phyloP scores from a whole-genome alignment of 2,329 filamentous ascomycete genomes.

The Leptosphaerulina australis region DNA sequence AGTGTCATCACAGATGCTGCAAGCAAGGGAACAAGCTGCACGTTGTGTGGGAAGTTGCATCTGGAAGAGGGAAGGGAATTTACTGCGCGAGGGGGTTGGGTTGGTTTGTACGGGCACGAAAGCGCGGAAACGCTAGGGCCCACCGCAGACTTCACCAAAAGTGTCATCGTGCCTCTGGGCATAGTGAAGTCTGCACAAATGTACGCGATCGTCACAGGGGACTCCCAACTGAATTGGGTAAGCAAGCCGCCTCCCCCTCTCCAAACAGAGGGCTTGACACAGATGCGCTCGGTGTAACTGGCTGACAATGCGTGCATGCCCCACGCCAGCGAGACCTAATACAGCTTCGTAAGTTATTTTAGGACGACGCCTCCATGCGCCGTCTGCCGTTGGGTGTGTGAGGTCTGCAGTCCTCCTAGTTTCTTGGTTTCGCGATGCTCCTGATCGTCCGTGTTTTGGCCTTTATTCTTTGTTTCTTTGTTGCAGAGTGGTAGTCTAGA shows the following conservation, averaged over 20 bases:
- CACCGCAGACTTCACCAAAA: slow-evolving; percentile 12
- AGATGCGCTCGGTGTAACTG: slow-evolving; percentile 15
- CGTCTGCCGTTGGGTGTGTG: slow-evolving; percentile 30
- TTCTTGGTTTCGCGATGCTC: slow-evolving; percentile 27
- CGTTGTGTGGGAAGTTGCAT: slow-evolving; percentile 23
- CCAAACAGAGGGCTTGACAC: slow-evolving; percentile 18
- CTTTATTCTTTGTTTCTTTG: slow-evolving; percentile 10
- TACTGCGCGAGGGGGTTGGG: slow-evolving; percentile 26
- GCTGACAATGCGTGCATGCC: slow-evolving; percentile 10
- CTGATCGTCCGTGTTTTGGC: slow-evolving; percentile 13
- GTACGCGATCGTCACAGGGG: slow-evolving; percentile 34
- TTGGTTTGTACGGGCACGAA: slow-evolving; percentile 34
- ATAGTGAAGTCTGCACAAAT: slow-evolving; percentile 9
- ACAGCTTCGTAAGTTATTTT: slow-evolving; percentile 31
- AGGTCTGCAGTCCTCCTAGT: slow-evolving; percentile 16
- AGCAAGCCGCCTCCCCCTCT: slow-evolving; percentile 18
- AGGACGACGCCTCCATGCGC: slow-evolving; percentile 26
- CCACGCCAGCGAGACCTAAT: slow-evolving; percentile 12
- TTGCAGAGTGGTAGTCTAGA: slow-evolving; percentile 4
- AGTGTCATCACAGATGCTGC: slow-evolving; percentile 25
- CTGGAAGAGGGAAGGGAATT: slow-evolving; percentile 20
- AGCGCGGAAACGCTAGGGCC: slow-evolving; percentile 25
- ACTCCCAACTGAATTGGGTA: slow-evolving; percentile 21
- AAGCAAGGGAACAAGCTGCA: slow-evolving; percentile 30
- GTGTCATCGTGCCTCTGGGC: slow-evolving; percentile 13